phyloP scores from a whole-genome alignment of 208 protist species.

The Crithidia brevicula region DNA sequence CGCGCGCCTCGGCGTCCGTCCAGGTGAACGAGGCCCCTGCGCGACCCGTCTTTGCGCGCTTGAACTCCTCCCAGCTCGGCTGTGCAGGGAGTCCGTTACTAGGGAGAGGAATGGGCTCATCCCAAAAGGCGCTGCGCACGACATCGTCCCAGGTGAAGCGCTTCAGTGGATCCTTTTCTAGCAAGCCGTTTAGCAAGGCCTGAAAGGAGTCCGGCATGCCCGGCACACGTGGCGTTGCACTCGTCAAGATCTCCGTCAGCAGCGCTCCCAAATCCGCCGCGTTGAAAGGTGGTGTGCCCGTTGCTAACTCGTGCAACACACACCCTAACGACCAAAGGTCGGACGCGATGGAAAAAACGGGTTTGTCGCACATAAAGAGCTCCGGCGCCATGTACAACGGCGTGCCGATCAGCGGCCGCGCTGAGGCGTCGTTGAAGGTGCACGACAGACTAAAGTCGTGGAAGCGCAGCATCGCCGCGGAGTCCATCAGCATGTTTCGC shows the following conservation, averaged over 20 bases:
- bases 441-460: slow-evolving; percentile 92
- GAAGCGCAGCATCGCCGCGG: slow-evolving; percentile 88
- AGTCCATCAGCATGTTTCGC: slow-evolving; percentile 94
- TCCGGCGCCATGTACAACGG: slow-evolving; percentile 95
- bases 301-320: slow-evolving; percentile 93
- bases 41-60: slow-evolving; percentile 6
- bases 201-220: slow-evolving; percentile 66
- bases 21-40: slow-evolving; percentile 16
- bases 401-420: slow-evolving; percentile 67
- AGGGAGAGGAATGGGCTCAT: slow-evolving; percentile 46
- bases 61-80: slow-evolving; percentile 68
- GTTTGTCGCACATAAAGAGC: slow-evolving; percentile 73
- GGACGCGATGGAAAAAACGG: slow-evolving; percentile 83
- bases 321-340: slow-evolving; percentile 96
- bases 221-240: slow-evolving; percentile 35
- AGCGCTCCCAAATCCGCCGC: slow-evolving; percentile 91
- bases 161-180: slow-evolving; percentile 85
- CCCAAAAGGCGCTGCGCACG: slow-evolving; percentile 80
- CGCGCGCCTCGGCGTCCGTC: slow-evolving; percentile 34
- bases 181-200: slow-evolving; percentile 58
- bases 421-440: slow-evolving; percentile 46
- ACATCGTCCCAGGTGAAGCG: slow-evolving; percentile 85
- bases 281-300: slow-evolving; percentile 94
- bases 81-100: slow-evolving; percentile 49
- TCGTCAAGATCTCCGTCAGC: slow-evolving; percentile 89